Conservation (phyloP, 139 green algal genomes). For the Picochlorum sp. region DNA sequence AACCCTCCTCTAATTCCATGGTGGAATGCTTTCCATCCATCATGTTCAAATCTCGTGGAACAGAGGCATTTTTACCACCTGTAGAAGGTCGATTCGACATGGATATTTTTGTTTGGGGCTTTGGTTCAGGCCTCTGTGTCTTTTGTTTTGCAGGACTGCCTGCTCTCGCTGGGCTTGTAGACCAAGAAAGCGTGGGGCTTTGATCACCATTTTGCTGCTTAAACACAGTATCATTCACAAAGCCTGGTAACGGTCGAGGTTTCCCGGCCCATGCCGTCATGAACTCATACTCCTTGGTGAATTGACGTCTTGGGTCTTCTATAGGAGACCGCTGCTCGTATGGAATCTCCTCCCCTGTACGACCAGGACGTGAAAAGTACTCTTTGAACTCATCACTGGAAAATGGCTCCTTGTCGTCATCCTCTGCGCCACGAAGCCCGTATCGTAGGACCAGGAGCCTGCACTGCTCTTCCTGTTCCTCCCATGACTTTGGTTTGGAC, state of each 20-base stretch:
- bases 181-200: background rate
- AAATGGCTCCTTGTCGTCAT: background rate
- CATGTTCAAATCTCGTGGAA: background rate
- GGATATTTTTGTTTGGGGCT: too few relatives aligned
- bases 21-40: background rate
- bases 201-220: background rate
- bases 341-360: background rate
- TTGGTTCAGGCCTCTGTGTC: too few relatives aligned
- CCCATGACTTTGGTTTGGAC: background rate
- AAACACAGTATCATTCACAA: background rate
- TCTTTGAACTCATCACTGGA: background rate
- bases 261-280: background rate
- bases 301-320: background rate
- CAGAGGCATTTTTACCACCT: background rate
- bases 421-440: background rate
- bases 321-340: too few relatives aligned
- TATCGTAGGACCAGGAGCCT: background rate
- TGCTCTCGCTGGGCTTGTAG: background rate
- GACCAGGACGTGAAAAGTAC: too few relatives aligned
- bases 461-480: background rate
- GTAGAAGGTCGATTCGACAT: too few relatives aligned
- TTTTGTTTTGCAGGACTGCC: too few relatives aligned
- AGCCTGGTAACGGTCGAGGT: background rate
- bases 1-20: constrained; percentile 5
- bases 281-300: background rate